Evolutionary conservation across 768 basidiomycete species (phyloP), one percentile per base, ranked within the genome.

Genomic region (Boletus rufocinnamomeus): DNA sequence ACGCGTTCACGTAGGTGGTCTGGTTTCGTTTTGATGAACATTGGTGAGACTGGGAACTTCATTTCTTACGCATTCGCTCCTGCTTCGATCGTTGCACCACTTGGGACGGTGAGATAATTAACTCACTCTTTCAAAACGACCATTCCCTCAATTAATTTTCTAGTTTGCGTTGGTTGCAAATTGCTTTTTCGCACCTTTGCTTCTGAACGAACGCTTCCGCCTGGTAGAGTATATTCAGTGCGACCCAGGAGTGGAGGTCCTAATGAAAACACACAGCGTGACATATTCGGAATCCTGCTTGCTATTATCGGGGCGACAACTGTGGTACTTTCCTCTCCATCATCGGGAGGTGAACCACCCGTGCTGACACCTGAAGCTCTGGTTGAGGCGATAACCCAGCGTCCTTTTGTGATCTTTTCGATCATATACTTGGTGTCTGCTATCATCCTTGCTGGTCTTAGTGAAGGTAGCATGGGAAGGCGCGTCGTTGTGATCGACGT

Each of bases 121-220:
- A n/a, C 19, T 17, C 51, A 8, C 32, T n/a, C 28, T 32, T 55
- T 41, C 32, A 27, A 17, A 28, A 21, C 28, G 50, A 50, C 50
- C 44, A 19, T 35, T 10, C 16, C 16, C 55, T 59, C 23, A 63
- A 25, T 40, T 5, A 8, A 6, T 35, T n/a, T 21, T 44, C 21
- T 54, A 93, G 87, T 90, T 93, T 72, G 93, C 94, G 2, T 79
- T 98, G n/a, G 86, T 96, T 58, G 93, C 96, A 16, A 98, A 98
- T 71, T 98, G 95, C 68, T 79, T 95, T 41, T 94, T 98, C 62
- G 93, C 95, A 1, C 96, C 96, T 17, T 65, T 93, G 3, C 82
- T 98, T 68, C 80, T 93, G 11, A 79, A 84, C 10, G 93, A 98
- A 74, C 82, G 82, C 6, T 95, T 99, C 69, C 86, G 88, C 37